Evolutionary conservation across 352 stramenopile species (phyloP).

Genomic region (Phytophthora kernoviae): DNA sequence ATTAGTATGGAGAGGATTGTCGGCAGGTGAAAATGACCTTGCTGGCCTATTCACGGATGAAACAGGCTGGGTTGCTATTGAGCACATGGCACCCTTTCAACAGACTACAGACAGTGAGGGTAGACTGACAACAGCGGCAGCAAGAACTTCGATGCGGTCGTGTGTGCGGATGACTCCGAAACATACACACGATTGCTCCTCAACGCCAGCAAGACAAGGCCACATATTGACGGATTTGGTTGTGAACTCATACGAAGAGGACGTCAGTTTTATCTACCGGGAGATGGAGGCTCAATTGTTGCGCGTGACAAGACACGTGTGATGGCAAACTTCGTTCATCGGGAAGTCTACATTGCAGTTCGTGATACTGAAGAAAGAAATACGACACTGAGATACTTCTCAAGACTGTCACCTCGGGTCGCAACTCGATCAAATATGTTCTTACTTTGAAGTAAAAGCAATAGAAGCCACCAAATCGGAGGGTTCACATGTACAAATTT

Average conservation of each 20-base stretch:
- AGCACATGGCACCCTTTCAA: conserved; percentile 20
- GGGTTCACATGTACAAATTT: too few relatives aligned
- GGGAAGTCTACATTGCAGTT: too few relatives aligned
- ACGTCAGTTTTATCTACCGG: conserved; percentile 42
- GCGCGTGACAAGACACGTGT: conserved; percentile 21
- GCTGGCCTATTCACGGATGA: conserved; percentile 32
- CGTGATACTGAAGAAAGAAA: too few relatives aligned
- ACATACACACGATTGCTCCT: conserved; percentile 7
- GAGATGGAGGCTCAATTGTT: conserved; percentile 43
- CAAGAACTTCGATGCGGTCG: conserved; percentile 30
- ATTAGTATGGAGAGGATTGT: conserved; percentile 37
- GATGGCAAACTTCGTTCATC: conserved; percentile 1
- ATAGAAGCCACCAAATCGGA: too few relatives aligned
- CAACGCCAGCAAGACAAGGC: conserved; percentile 2
- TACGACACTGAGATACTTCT: too few relatives aligned
- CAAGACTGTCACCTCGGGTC: too few relatives aligned
- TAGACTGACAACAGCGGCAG: background rate
- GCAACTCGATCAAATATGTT: too few relatives aligned
- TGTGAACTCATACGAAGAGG: conserved; percentile 41
- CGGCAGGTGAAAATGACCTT: conserved; percentile 38
- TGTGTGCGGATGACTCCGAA: conserved; percentile 35
- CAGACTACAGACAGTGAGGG: background rate
- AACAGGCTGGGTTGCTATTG: conserved; percentile 38
- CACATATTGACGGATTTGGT: conserved; percentile 28
- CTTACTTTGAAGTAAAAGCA: too few relatives aligned